phyloP scores from a whole-genome alignment of 208 protist genomes.

The Borovskyia barvae region DNA sequence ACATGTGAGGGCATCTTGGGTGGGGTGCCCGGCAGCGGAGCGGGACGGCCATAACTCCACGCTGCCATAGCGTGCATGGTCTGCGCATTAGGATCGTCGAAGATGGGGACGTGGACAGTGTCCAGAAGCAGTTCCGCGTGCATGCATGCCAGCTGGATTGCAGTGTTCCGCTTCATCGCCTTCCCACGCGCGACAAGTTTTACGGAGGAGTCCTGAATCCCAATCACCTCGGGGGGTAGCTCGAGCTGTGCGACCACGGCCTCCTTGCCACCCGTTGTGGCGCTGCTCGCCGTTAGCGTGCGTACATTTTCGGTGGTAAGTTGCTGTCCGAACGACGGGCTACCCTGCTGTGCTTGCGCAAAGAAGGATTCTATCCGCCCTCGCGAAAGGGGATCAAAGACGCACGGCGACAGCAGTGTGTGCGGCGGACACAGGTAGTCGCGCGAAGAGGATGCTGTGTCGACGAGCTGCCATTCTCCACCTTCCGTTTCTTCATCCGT shows the following conservation, averaged over 20 bases:
- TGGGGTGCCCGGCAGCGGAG: constrained; percentile 51
- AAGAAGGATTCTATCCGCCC: constrained; percentile 61
- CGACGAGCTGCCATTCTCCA: constrained; percentile 77
- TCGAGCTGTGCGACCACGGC: constrained; percentile 14
- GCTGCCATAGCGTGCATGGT: constrained; percentile 69
- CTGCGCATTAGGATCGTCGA: constrained; percentile 55
- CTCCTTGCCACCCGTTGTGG: constrained; percentile 12
- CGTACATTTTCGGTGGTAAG: constrained; percentile 22
- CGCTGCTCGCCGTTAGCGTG: constrained; percentile 26
- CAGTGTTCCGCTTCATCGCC: constrained; percentile 38
- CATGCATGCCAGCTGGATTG: constrained; percentile 81
- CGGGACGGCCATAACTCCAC: constrained; percentile 74
- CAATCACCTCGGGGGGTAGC: constrained; percentile 13
- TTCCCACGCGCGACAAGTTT: constrained; percentile 65
- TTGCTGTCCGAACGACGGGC: constrained; percentile 45
- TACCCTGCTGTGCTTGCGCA: constrained; percentile 10
- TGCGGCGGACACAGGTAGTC: constrained; percentile 42
- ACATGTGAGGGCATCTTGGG: constrained; percentile 45
- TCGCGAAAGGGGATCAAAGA: constrained; percentile 52
- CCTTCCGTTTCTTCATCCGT: constrained; percentile 73
- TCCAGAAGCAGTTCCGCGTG: constrained; percentile 88
- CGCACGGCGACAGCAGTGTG: constrained; percentile 69
- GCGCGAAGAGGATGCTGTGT: constrained; percentile 16
- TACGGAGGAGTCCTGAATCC: not conserved
- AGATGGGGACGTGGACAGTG: constrained; percentile 52